Percentiles rank a stretch among this genome's conserved stretches.
Evolutionary conservation across 1,284 basidiomycete species (phyloP).

Genomic region (Cryptococcus deneoformans): DNA sequence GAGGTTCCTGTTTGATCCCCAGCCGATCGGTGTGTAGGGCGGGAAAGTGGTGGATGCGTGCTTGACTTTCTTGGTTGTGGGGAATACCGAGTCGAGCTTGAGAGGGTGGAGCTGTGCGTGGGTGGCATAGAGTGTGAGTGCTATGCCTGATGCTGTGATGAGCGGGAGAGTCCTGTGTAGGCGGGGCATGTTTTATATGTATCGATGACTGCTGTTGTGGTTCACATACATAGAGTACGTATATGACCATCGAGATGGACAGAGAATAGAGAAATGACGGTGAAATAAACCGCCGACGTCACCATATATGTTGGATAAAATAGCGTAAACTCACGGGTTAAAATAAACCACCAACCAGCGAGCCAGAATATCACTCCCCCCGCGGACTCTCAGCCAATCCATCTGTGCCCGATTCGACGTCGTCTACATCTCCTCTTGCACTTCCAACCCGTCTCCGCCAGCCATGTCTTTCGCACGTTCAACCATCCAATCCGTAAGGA

Average conservation of each 20-base stretch:
- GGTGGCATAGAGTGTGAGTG: conserved; percentile 23
- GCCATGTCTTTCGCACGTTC: conserved; percentile 39
- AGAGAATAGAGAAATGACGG: too few species aligned
- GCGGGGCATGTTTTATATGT: too few species aligned
- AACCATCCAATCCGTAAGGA: conserved; percentile 26
- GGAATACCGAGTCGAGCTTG: conserved; percentile 12
- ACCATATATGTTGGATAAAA: conserved; percentile 11
- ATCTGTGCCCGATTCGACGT: neutral
- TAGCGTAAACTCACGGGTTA: neutral
- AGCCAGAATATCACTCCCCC: conserved; percentile 5
- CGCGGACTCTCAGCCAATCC: neutral
- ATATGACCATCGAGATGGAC: too few species aligned
- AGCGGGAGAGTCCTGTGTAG: conserved; percentile 15
- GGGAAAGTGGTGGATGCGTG: conserved; percentile 10
- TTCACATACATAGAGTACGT: too few species aligned
- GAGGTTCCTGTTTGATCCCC: conserved; percentile 43
- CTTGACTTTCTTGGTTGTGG: conserved; percentile 5
- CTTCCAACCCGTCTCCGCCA: neutral
- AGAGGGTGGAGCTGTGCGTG: conserved; percentile 23
- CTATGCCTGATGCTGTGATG: conserved; percentile 25
- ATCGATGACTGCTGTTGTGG: too few species aligned
- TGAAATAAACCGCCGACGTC: too few species aligned
- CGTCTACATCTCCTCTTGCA: neutral
- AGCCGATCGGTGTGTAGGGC: conserved; percentile 37
- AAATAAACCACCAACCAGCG: conserved; percentile 11